Evolutionary conservation across 345 rosid genomes (phyloP).

Genomic region (Murraya paniculata): DNA sequence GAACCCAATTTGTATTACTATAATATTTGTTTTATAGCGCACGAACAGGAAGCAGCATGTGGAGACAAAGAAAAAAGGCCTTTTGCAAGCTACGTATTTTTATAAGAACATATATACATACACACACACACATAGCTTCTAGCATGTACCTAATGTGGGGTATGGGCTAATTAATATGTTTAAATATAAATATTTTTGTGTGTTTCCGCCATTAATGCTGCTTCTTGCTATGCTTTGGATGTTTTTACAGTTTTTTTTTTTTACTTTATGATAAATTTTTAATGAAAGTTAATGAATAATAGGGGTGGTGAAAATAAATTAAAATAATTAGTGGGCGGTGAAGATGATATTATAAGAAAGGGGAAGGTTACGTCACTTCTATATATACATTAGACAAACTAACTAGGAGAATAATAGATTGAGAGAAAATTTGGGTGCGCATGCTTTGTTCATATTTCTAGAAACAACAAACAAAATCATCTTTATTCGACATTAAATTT

Average conservation of each 20-base stretch:
- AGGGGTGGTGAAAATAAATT: neutral
- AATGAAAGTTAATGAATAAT: neutral
- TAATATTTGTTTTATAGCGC: conserved; percentile 17
- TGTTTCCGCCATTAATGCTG: conserved; percentile 20
- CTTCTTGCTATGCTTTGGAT: neutral
- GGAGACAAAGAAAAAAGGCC: conserved; percentile 24
- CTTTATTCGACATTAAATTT: neutral
- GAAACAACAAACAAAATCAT: neutral
- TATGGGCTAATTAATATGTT: neutral
- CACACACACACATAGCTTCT: neutral
- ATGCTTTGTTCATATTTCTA: neutral
- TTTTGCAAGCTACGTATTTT: neutral
- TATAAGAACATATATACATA: no score
- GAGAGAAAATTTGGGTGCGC: neutral
- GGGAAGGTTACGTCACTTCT: neutral
- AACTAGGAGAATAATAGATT: neutral
- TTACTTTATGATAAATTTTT: neutral
- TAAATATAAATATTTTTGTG: neutral
- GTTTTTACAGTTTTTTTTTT: no score
- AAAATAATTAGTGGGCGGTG: conserved; percentile 5
- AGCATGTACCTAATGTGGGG: neutral
- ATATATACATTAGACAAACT: neutral
- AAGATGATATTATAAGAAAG: neutral
- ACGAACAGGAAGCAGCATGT: conserved; percentile 42
- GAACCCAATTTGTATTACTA: neutral